Percentiles rank a stretch among this genome's conserved stretches.
Evolutionary conservation across 306 rosid species (phyloP).

Genomic region (Mimosa pudica): DNA sequence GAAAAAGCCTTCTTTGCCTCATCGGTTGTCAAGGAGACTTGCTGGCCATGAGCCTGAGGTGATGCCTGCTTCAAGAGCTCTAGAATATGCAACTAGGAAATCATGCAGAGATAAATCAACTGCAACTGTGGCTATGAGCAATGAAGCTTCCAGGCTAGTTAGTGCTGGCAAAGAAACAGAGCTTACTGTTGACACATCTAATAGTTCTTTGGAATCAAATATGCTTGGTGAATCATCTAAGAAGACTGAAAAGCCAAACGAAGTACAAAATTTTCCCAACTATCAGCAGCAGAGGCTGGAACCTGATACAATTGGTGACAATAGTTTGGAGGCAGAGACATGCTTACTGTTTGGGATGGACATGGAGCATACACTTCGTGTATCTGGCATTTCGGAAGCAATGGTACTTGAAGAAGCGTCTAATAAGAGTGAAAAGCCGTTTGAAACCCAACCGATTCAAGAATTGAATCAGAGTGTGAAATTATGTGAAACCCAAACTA

Average conservation of each 20-base stretch:
- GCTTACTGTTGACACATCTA: conserved; percentile 31
- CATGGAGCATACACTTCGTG: not conserved
- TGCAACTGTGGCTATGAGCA: conserved; percentile 34
- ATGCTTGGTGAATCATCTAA: conserved; percentile 30
- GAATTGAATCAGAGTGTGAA: not conserved
- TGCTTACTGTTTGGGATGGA: conserved; percentile 4
- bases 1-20: conserved; percentile 46
- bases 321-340: conserved; percentile 4
- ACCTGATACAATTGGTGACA: conserved; percentile 28
- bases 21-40: conserved; percentile 50
- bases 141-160: conserved; percentile 35
- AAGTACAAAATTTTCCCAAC: conserved; percentile 32
- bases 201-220: conserved; percentile 20
- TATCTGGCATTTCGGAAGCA: conserved; percentile 8
- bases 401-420: not conserved
- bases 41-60: conserved; percentile 45
- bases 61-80: conserved; percentile 43
- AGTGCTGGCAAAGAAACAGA: conserved; percentile 14
- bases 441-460: not conserved
- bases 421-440: not conserved
- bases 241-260: conserved; percentile 34
- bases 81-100: conserved; percentile 36
- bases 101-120: conserved; percentile 26
- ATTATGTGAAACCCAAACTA: conserved; percentile 28
- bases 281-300: conserved; percentile 43